Conservation (phyloP, 2,329 filamentous ascomycete genomes). For the Aspergillus pseudoterreus region DNA sequence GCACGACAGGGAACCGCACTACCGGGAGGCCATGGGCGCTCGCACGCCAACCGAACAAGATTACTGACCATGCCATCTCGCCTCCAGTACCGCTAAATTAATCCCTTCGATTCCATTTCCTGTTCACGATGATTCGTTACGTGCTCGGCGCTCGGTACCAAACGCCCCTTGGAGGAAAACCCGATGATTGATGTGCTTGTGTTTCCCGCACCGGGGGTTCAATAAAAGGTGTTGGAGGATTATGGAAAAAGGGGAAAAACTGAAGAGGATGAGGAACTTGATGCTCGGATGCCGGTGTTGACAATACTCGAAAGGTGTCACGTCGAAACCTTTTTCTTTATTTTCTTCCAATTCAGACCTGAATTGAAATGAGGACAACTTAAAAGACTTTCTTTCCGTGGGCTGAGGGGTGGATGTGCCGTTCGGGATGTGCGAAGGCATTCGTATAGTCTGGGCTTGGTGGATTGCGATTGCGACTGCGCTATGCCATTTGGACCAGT, state of each 20-base stretch:
- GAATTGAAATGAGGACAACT: constrained; percentile 31
- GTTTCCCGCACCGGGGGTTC: background rate
- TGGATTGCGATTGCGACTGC: too few relatives aligned
- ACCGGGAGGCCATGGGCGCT: background rate
- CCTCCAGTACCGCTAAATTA: constrained; percentile 32
- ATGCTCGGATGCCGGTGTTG: constrained; percentile 29
- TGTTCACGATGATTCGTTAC: constrained; percentile 30
- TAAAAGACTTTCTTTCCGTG: constrained; percentile 11
- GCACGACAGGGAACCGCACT: too few relatives aligned
- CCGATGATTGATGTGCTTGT: constrained; percentile 7
- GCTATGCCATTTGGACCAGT: too few relatives aligned
- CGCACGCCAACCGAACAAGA: background rate
- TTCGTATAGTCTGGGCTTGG: too few relatives aligned
- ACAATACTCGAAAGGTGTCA: constrained; percentile 29
- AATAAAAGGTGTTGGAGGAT: constrained; percentile 5
- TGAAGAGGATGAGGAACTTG: constrained; percentile 21
- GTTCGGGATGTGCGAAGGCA: too few relatives aligned
- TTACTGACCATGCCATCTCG: constrained; percentile 13
- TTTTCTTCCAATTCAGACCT: constrained; percentile 19
- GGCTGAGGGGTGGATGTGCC: too few relatives aligned
- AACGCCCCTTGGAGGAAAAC: constrained; percentile 10
- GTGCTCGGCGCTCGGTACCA: constrained; percentile 25
- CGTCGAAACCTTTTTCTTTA: constrained; percentile 24
- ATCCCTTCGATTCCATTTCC: constrained; percentile 24
- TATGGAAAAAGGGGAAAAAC: constrained; percentile 13